Evolutionary conservation across 108 stramenopile genomes (phyloP).

Genomic region (Cyclotella choctawhatcheeana): DNA sequence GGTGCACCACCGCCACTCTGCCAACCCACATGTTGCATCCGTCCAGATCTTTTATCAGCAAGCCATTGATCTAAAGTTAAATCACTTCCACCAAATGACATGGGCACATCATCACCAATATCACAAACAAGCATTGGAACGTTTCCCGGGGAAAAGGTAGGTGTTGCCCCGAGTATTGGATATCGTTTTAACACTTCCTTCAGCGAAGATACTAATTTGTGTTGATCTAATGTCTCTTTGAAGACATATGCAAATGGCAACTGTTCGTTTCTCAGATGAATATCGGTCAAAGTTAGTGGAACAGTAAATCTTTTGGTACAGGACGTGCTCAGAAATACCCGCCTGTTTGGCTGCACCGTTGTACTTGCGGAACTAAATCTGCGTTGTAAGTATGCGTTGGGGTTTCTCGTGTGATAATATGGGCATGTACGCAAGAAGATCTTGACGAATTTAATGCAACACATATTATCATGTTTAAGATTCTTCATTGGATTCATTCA

Average conservation of each 20-base stretch:
- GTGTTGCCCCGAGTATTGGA: slow-evolving; percentile 26
- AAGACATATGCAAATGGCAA: slow-evolving; percentile 49
- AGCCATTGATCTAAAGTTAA: slow-evolving; percentile 27
- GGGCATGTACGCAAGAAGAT: no score
- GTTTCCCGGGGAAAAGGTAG: slow-evolving; percentile 5
- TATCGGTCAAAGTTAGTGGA: slow-evolving; percentile 37
- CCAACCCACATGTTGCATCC: slow-evolving; percentile 29
- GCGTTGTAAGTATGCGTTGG: no score
- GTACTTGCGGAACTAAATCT: no score
- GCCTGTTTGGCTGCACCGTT: no score
- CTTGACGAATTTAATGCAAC: no score
- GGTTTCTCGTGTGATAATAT: no score
- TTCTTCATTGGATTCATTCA: no score
- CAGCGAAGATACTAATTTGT: slow-evolving; percentile 19
- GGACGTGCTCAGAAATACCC: slow-evolving; percentile 18
- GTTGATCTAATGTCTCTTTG: slow-evolving; percentile 7
- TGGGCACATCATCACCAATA: slow-evolving; percentile 14
- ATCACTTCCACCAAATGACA: slow-evolving; percentile 26
- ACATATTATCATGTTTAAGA: no score
- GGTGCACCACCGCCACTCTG: slow-evolving; percentile 25
- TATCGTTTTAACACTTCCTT: slow-evolving; percentile 21
- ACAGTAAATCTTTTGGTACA: slow-evolving; percentile 2
- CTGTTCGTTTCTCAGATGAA: slow-evolving; percentile 34
- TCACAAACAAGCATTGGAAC: slow-evolving; percentile 21
- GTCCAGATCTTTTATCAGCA: neutral